Conservation (phyloP, 2,329 filamentous ascomycete genomes). For the Calonectria honghensis region DNA sequence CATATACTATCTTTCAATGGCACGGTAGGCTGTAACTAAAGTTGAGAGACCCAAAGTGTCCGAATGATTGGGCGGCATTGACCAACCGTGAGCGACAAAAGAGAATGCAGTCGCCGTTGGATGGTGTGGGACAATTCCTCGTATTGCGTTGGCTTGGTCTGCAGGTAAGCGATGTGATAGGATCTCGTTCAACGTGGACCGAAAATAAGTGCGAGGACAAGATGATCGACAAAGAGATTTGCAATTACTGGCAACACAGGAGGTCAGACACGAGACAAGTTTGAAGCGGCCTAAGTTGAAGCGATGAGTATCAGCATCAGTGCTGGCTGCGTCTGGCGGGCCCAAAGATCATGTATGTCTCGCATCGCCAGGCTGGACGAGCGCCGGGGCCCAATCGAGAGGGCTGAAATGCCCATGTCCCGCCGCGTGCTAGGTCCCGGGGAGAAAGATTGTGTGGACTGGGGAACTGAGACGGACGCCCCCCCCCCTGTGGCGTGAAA, state of each 20-base stretch:
- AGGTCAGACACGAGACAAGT: slow-evolving; percentile 28
- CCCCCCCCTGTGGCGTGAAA: slow-evolving; percentile 35
- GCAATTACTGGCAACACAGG: neutral
- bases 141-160: slow-evolving; percentile 40
- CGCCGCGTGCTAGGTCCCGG: slow-evolving; percentile 34
- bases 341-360: slow-evolving; percentile 46
- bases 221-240: slow-evolving; percentile 3
- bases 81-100: slow-evolving; percentile 38
- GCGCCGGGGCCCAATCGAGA: slow-evolving; percentile 42
- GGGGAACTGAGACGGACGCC: slow-evolving; percentile 39
- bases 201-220: slow-evolving; percentile 3
- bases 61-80: slow-evolving; percentile 37
- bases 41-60: slow-evolving; percentile 27
- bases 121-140: slow-evolving; percentile 39
- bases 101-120: slow-evolving; percentile 28
- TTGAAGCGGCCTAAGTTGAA: slow-evolving; percentile 27
- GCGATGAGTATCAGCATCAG: slow-evolving; percentile 31
- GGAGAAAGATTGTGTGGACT: slow-evolving; percentile 39
- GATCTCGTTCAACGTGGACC: slow-evolving; percentile 18
- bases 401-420: slow-evolving; percentile 40
- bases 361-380: slow-evolving; percentile 41
- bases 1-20: slow-evolving; percentile 24
- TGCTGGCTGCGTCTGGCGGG: slow-evolving; percentile 20
- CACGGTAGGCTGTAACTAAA: slow-evolving; percentile 13
- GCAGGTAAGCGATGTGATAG: slow-evolving; percentile 29